Conservation (phyloP, 106 monocot genomes). For the Dendrobium huoshanense region DNA sequence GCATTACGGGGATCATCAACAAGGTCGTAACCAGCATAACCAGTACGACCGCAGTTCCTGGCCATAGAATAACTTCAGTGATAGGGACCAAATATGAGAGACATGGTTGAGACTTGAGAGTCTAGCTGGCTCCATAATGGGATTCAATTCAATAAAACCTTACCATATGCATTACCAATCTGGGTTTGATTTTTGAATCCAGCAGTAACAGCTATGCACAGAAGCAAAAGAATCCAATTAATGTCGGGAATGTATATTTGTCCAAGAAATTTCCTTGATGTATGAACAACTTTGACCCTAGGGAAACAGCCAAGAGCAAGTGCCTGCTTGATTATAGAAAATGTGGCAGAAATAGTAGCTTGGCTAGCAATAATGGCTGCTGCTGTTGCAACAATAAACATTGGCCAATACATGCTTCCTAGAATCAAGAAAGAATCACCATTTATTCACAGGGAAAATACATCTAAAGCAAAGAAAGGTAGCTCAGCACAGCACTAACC, state of each 20-base stretch:
- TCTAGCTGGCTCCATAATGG: too few species aligned
- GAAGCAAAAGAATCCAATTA: conserved; percentile 92
- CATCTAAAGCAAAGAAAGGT: neutral
- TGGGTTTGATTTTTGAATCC: conserved; percentile 94
- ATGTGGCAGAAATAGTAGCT: conserved; percentile 91
- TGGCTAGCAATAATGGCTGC: conserved; percentile 89
- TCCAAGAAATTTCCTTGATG: conserved; percentile 86
- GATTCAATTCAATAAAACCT: neutral
- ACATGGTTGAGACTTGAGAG: too few species aligned
- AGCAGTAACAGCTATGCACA: conserved; percentile 86
- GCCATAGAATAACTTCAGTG: neutral
- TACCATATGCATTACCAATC: conserved; percentile 97
- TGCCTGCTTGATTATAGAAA: conserved; percentile 91
- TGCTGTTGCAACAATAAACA: conserved; percentile 69
- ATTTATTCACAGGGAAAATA: neutral
- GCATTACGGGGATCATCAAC: conserved; percentile 88
- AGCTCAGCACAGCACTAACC: conserved; percentile 16
- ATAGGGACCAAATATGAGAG: too few species aligned
- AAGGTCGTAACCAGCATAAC: conserved; percentile 96
- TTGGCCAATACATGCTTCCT: conserved; percentile 80
- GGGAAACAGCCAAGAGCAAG: conserved; percentile 90
- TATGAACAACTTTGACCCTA: conserved; percentile 85
- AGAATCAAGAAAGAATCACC: conserved; percentile 6
- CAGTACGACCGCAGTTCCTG: conserved; percentile 91
- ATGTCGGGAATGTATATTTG: conserved; percentile 97